Conservation (phyloP, 2,329 filamentous ascomycete species). For the Cladosporium sp. region DNA sequence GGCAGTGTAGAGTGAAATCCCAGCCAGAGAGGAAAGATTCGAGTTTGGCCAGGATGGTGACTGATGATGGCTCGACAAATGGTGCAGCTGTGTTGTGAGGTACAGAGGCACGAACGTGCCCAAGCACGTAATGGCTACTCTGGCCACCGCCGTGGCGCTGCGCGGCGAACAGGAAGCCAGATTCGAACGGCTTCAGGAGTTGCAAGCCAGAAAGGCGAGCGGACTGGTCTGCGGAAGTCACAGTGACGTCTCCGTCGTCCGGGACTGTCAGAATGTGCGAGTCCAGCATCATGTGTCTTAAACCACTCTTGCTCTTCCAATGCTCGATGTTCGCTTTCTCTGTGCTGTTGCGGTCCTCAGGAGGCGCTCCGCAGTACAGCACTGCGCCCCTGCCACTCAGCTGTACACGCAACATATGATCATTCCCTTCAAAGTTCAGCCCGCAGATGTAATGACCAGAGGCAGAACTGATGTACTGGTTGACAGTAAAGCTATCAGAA, state of each 20-base stretch:
- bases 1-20: slow-evolving; percentile 28
- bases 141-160: slow-evolving; percentile 34
- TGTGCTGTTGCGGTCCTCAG: slow-evolving; percentile 1
- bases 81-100: slow-evolving; percentile 20
- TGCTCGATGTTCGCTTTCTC: slow-evolving; percentile 29
- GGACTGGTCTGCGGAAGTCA: slow-evolving; percentile 18
- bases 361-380: slow-evolving; percentile 37
- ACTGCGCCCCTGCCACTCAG: slow-evolving; percentile 37
- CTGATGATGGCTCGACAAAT: slow-evolving; percentile 26
- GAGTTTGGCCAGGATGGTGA: slow-evolving; percentile 32
- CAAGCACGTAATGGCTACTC: slow-evolving; percentile 34
- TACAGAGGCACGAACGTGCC: slow-evolving; percentile 28
- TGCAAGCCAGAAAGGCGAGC: slow-evolving; percentile 33
- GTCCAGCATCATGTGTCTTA: slow-evolving; percentile 36
- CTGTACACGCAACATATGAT: slow-evolving; percentile 35
- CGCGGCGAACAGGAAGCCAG: slow-evolving; percentile 34
- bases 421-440: slow-evolving; percentile 36
- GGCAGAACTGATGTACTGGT: slow-evolving; percentile 34
- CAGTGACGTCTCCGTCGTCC: neutral
- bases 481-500: slow-evolving; percentile 34
- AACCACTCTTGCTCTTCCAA: slow-evolving; percentile 36
- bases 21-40: slow-evolving; percentile 35
- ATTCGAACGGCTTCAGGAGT: slow-evolving; percentile 30
- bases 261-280: slow-evolving; percentile 27
- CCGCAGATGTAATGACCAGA: slow-evolving; percentile 39